Conservation (phyloP, 257 asterid genomes). For the Apocynum venetum region DNA sequence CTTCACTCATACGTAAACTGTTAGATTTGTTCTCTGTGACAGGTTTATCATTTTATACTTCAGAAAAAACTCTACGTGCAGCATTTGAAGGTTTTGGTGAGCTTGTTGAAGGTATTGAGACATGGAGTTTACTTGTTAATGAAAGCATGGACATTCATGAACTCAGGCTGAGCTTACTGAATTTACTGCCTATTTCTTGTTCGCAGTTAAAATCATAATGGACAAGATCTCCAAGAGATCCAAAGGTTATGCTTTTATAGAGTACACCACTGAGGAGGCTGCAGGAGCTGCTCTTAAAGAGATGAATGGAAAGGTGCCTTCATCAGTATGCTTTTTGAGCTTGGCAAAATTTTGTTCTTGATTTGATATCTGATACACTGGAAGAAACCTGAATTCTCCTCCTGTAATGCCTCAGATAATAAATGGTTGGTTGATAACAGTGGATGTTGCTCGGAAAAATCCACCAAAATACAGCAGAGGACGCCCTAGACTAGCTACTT, state of each 20-base stretch:
- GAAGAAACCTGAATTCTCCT: conserved; percentile 6
- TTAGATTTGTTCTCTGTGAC: conserved; percentile 17
- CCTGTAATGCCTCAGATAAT: conserved; percentile 55
- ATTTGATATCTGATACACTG: neutral
- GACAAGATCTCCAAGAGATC: conserved; percentile 97
- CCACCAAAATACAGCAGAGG: conserved; percentile 63
- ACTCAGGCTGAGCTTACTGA: neutral
- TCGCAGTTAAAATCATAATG: conserved; percentile 87
- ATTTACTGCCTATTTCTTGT: conserved; percentile 3
- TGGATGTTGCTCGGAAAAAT: conserved; percentile 72
- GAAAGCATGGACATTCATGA: neutral
- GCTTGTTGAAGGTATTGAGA: conserved; percentile 61
- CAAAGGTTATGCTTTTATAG: conserved; percentile 83
- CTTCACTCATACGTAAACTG: neutral
- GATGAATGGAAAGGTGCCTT: conserved; percentile 89
- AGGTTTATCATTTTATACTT: conserved; percentile 93
- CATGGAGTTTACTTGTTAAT: neutral
- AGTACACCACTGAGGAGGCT: conserved; percentile 87
- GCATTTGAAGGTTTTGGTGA: conserved; percentile 91
- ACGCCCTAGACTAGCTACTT: conserved; percentile 37
- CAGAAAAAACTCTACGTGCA: conserved; percentile 81
- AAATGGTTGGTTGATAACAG: conserved; percentile 98
- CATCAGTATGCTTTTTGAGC: conserved; percentile 4
- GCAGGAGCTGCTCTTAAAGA: conserved; percentile 74
- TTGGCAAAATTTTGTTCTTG: neutral